Evolutionary conservation across 2,329 filamentous ascomycete genomes (phyloP).

Genomic region (Fusarium tricinctum): DNA sequence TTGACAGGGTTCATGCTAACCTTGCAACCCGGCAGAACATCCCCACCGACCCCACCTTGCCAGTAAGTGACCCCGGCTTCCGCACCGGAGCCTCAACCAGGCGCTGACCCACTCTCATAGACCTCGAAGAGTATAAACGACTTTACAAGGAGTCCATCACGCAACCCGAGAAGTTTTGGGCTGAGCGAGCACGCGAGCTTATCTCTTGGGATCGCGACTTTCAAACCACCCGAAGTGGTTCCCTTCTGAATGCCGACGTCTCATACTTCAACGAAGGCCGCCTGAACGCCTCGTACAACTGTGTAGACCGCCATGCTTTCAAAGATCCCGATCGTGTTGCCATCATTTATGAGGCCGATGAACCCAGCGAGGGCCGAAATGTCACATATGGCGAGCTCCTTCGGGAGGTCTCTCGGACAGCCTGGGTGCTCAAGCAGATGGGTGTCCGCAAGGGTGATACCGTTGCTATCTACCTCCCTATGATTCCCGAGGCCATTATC

Average conservation of each 20-base stretch:
- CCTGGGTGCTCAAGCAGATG: constrained; percentile 92
- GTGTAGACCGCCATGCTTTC: constrained; percentile 95
- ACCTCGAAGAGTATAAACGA: constrained; percentile 75
- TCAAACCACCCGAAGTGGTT: constrained; percentile 85
- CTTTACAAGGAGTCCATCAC: constrained; percentile 89
- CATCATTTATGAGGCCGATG: constrained; percentile 99
- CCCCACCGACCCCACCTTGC: constrained; percentile 76
- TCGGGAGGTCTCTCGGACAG: constrained; percentile 88
- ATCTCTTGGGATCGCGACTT: constrained; percentile 94
- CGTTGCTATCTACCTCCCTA: constrained; percentile 96
- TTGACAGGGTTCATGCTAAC: constrained; percentile 52
- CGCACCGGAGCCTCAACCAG: constrained; percentile 47
- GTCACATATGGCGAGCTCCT: constrained; percentile 95
- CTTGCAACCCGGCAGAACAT: constrained; percentile 68
- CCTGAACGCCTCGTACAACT: constrained; percentile 97
- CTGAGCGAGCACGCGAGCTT: constrained; percentile 84
- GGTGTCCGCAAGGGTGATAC: constrained; percentile 98
- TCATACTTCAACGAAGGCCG: constrained; percentile 96
- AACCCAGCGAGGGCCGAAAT: constrained; percentile 85
- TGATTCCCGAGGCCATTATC: constrained; percentile 96
- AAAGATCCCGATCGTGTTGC: constrained; percentile 93
- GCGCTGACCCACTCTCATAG: constrained; percentile 56
- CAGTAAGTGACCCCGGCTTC: constrained; percentile 62
- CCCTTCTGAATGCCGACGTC: constrained; percentile 82
- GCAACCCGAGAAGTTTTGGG: constrained; percentile 93